Conservation (phyloP, 2,329 filamentous ascomycete species). For the Paraphoma sp. region DNA sequence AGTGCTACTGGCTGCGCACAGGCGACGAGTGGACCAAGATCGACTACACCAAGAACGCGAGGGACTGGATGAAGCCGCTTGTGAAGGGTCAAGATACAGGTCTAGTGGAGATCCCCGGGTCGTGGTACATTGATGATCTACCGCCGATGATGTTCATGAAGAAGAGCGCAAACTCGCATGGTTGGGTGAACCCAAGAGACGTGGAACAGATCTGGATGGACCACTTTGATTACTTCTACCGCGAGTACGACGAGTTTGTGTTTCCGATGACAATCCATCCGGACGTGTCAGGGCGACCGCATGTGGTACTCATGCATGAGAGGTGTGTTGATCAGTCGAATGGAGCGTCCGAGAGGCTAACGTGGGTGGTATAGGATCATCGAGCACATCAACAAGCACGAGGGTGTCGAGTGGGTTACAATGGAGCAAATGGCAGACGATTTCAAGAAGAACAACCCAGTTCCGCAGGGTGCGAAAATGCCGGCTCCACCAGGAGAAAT, state of each 20-base stretch:
- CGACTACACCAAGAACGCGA: slow-evolving; percentile 67
- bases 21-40: slow-evolving; percentile 73
- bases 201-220: slow-evolving; percentile 71
- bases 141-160: slow-evolving; percentile 79
- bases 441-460: slow-evolving; percentile 70
- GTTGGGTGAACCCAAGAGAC: slow-evolving; percentile 63
- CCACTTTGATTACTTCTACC: slow-evolving; percentile 76
- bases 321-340: slow-evolving; percentile 49
- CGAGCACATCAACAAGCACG: slow-evolving; percentile 70
- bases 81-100: slow-evolving; percentile 66
- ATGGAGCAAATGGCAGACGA: slow-evolving; percentile 76
- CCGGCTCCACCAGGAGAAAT: slow-evolving; percentile 63
- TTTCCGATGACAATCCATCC: slow-evolving; percentile 82
- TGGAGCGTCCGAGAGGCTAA: neutral
- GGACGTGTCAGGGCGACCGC: slow-evolving; percentile 68
- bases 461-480: slow-evolving; percentile 66
- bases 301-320: slow-evolving; percentile 77
- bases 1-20: slow-evolving; percentile 68
- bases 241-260: slow-evolving; percentile 77
- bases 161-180: slow-evolving; percentile 68
- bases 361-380: slow-evolving; percentile 57
- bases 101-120: slow-evolving; percentile 70
- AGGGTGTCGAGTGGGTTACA: slow-evolving; percentile 70
- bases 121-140: slow-evolving; percentile 66
- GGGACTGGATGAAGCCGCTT: slow-evolving; percentile 72